phyloP scores from a whole-genome alignment of 768 basidiomycete genomes.

The Xerocomus potaroensis region DNA sequence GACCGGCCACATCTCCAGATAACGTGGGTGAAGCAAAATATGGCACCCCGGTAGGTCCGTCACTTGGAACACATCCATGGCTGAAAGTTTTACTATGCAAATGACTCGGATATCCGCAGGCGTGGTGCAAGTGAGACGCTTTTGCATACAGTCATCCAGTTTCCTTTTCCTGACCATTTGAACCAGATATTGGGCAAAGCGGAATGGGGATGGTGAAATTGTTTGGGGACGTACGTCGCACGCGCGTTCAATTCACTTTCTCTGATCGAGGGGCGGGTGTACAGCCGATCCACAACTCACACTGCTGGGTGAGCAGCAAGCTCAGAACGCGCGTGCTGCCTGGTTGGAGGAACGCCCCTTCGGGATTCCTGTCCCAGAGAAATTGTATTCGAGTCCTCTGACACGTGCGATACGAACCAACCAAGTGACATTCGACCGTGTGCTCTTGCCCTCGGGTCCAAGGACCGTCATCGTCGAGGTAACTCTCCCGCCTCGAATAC shows the following conservation, averaged over 20 bases:
- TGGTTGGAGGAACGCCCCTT: slow-evolving; percentile 14
- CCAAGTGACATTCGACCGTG: slow-evolving; percentile 45
- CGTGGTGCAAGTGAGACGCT: slow-evolving; percentile 53
- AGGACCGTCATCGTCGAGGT: slow-evolving; percentile 56
- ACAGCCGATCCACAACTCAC: slow-evolving; percentile 52
- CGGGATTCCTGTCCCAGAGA: slow-evolving; percentile 18
- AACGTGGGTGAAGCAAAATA: slow-evolving; percentile 68
- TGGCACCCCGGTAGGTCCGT: slow-evolving; percentile 39
- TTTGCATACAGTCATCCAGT: too few species aligned
- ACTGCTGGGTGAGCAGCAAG: slow-evolving; percentile 52
- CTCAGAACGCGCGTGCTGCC: slow-evolving; percentile 25
- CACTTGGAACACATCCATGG: too few species aligned
- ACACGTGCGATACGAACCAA: slow-evolving; percentile 58
- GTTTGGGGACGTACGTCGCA: slow-evolving; percentile 66
- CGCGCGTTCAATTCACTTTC: neutral
- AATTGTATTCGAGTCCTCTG: slow-evolving; percentile 42
- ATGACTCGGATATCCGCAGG: slow-evolving; percentile 20
- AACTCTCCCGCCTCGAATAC: too few species aligned
- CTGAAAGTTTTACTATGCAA: too few species aligned
- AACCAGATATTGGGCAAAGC: slow-evolving; percentile 57
- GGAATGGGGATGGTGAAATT: slow-evolving; percentile 61
- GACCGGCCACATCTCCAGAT: slow-evolving; percentile 37
- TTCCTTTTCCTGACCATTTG: neutral
- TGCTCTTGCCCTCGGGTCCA: slow-evolving; percentile 22
- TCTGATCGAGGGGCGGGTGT: neutral